Evolutionary conservation across 345 rosid genomes (phyloP).

Genomic region (Populus tremula): DNA sequence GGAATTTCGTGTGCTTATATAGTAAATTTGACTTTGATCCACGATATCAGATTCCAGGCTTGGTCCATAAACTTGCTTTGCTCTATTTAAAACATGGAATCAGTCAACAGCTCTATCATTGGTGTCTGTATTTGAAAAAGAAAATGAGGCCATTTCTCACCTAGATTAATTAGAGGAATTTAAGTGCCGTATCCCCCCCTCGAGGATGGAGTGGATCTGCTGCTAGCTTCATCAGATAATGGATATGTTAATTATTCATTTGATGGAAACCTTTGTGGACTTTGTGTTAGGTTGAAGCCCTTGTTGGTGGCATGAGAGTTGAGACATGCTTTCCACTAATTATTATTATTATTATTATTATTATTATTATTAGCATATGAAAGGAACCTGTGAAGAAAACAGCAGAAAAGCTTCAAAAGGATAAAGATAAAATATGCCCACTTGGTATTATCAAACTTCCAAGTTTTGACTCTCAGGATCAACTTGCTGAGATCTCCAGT

Average conservation of each 20-base stretch:
- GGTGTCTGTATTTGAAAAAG: no score
- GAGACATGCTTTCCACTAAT: no score
- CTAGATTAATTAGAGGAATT: no score
- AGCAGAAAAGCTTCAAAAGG: background rate
- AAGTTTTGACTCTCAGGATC: background rate
- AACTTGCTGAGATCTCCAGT: background rate
- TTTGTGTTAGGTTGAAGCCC: background rate
- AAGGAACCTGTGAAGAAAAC: background rate
- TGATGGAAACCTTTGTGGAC: background rate
- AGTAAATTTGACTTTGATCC: no score
- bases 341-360: background rate
- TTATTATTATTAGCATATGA: background rate
- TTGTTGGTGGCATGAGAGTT: background rate
- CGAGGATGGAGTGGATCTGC: background rate
- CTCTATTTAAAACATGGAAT: no score
- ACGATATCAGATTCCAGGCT: no score
- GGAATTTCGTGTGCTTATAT: no score
- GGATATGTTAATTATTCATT: background rate
- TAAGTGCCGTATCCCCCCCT: no score
- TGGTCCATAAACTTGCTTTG: no score
- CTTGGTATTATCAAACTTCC: background rate
- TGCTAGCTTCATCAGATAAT: background rate
- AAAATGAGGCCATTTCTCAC: no score
- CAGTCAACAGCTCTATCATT: no score
- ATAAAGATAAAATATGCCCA: background rate